Evolutionary conservation across 139 green algal genomes (phyloP).

Genomic region (Asterochloris erici): DNA sequence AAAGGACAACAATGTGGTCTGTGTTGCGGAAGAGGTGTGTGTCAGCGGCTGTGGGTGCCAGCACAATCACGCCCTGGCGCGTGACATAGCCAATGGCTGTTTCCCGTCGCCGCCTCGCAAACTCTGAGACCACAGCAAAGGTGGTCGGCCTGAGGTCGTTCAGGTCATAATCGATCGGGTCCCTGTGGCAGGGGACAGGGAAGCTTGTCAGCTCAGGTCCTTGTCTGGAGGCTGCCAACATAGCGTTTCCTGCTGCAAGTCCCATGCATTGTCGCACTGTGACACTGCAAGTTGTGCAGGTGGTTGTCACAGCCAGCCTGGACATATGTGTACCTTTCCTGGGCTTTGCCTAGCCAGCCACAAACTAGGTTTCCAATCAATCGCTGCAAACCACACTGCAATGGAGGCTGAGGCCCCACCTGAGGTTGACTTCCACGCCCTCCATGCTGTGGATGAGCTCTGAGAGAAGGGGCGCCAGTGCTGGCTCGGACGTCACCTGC

Average conservation of each 20-base stretch:
- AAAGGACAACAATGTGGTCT: constrained; percentile 19
- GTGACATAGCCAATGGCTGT: constrained; percentile 26
- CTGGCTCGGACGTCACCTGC: constrained; percentile 35
- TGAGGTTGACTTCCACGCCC: constrained; percentile 10
- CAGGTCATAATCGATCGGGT: constrained; percentile 10
- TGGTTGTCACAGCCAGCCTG: too few species aligned
- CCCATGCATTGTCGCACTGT: too few species aligned
- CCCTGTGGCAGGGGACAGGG: constrained; percentile 6
- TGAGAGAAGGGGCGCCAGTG: constrained; percentile 20
- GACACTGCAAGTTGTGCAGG: too few species aligned
- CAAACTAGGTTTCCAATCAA: too few species aligned
- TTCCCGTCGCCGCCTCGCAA: constrained; percentile 7
- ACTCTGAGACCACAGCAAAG: constrained; percentile 20
- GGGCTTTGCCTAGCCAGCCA: too few species aligned
- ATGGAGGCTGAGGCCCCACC: too few species aligned
- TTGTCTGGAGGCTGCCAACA: too few species aligned
- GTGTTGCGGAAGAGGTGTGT: constrained; percentile 19
- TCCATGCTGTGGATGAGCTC: constrained; percentile 22
- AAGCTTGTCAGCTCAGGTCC: too few species aligned
- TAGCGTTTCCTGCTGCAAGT: too few species aligned
- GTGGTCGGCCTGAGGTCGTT: background rate
- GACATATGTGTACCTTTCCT: too few species aligned
- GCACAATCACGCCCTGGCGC: constrained; percentile 11
- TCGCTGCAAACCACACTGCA: background rate
- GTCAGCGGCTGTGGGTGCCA: constrained; percentile 14